phyloP scores from a whole-genome alignment of 2,329 filamentous ascomycete species.

The Cladosporium sp. region DNA sequence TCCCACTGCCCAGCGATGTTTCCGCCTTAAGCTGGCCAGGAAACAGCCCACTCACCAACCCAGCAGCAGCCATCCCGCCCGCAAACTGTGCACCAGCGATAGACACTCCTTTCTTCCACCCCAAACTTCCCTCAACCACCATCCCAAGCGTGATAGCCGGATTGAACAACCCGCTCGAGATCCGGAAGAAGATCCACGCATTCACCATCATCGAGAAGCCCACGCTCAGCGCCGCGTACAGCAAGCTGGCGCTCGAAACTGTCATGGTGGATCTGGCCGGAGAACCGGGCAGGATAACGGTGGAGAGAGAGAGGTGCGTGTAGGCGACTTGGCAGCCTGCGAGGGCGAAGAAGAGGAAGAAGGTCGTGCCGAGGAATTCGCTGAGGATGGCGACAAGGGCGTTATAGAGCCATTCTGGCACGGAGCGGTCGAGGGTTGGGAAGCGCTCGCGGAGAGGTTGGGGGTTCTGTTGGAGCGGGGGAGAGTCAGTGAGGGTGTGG shows the following conservation, averaged over 20 bases:
- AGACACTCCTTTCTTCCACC: constrained; percentile 30
- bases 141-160: constrained; percentile 39
- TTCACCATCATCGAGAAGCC: constrained; percentile 37
- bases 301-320: constrained; percentile 38
- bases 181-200: constrained; percentile 36
- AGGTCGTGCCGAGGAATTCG: constrained; percentile 41
- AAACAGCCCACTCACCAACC: constrained; percentile 34
- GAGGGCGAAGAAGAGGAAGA: constrained; percentile 41
- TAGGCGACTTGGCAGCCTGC: constrained; percentile 45
- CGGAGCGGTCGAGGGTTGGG: neutral
- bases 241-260: constrained; percentile 32
- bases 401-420: constrained; percentile 18
- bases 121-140: constrained; percentile 32
- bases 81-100: constrained; percentile 37
- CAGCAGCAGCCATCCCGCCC: constrained; percentile 36
- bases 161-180: constrained; percentile 37
- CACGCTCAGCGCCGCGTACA: constrained; percentile 37
- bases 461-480: neutral
- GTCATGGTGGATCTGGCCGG: constrained; percentile 17
- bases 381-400: constrained; percentile 32
- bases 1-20: constrained; percentile 39
- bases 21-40: constrained; percentile 40
- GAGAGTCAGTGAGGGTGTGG: neutral
- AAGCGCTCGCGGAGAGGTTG: constrained; percentile 11
- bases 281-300: constrained; percentile 6